These are phyloP conservation scores for Zoysia matrella DNA, from an alignment of 202 grass and related monocot genomes.

Conservation along the genomic window DNA sequence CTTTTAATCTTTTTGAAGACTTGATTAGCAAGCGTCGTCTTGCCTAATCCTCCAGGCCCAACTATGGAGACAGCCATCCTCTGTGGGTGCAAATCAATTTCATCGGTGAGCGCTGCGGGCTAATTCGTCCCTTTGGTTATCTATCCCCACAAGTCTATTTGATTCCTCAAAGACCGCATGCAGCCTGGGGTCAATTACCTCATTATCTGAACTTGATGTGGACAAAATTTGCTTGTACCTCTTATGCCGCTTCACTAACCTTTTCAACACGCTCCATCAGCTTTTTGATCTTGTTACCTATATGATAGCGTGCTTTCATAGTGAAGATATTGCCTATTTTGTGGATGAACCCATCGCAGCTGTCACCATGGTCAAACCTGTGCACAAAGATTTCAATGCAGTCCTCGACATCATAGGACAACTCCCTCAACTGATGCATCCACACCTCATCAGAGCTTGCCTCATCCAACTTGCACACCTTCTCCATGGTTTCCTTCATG, in stretches of 20 bases:
- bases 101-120: too few species aligned
- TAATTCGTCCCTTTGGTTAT: background rate
- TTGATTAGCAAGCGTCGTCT: slow-evolving; percentile 27
- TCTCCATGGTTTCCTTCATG: too few species aligned
- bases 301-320: too few species aligned
- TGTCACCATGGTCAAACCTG: background rate
- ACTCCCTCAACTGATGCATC: background rate
- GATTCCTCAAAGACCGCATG: background rate
- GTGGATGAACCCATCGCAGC: background rate
- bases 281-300: too few species aligned
- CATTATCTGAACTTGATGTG: too few species aligned
- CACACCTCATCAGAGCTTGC: background rate
- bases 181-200: too few species aligned
- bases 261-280: too few species aligned
- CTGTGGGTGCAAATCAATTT: too few species aligned
- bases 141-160: background rate
- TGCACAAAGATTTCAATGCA: background rate
- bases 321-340: background rate
- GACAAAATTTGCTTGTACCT: too few species aligned
- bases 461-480: too few species aligned
- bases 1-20: background rate
- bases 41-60: slow-evolving; percentile 24
- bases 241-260: too few species aligned
- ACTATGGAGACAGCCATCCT: slow-evolving; percentile 1
- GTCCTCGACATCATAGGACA: background rate